Conservation (phyloP, 306 rosid species). For the Arachis stenosperma region DNA sequence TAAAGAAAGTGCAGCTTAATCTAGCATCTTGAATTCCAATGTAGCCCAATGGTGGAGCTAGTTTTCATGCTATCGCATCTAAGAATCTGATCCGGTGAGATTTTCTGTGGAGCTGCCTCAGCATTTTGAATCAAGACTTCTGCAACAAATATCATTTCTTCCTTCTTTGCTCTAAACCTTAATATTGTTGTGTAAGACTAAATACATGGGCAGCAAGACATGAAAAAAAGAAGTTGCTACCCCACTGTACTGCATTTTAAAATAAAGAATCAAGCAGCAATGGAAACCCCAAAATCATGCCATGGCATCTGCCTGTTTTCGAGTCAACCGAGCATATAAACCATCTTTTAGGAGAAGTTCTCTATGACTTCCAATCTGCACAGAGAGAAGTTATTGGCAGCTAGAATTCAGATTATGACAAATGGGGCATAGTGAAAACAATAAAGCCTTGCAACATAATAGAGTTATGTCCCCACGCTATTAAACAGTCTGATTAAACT, state of each 20-base stretch:
- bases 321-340: conserved; percentile 71
- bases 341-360: conserved; percentile 82
- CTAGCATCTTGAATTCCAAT: conserved; percentile 26
- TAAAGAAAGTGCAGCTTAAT: not conserved
- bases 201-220: conserved; percentile 43
- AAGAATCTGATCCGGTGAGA: conserved; percentile 24
- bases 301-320: conserved; percentile 84
- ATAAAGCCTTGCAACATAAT: not conserved
- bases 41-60: conserved; percentile 4
- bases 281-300: conserved; percentile 48
- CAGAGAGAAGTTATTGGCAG: conserved; percentile 27
- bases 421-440: not conserved
- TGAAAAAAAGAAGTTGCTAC: conserved; percentile 38
- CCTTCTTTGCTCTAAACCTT: conserved; percentile 30
- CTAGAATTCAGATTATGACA: conserved; percentile 7
- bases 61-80: conserved; percentile 17
- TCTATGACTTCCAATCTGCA: conserved; percentile 79
- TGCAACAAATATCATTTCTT: conserved; percentile 25
- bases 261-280: conserved; percentile 31
- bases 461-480: conserved; percentile 10
- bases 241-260: conserved; percentile 40
- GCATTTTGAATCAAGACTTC: conserved; percentile 30
- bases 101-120: conserved; percentile 36
- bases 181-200: conserved; percentile 23
- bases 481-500: not conserved